phyloP scores from a whole-genome alignment of 805 yeast genomes.

The Myxozyma neotropica region DNA sequence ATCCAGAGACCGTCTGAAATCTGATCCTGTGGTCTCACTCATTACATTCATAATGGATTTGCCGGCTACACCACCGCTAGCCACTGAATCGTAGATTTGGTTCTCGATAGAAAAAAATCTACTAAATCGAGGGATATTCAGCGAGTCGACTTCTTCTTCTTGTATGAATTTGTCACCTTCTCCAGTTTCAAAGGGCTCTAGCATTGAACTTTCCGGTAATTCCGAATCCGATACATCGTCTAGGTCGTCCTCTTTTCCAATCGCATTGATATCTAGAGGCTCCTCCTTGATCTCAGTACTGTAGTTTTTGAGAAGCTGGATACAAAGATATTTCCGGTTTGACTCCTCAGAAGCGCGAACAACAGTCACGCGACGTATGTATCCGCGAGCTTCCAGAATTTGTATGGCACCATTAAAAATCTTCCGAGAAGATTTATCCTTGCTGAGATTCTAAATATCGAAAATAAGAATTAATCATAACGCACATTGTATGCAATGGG shows the following conservation, averaged over 20 bases:
- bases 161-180: constrained; percentile 21
- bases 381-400: constrained; percentile 38
- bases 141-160: constrained; percentile 1
- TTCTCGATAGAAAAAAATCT: constrained; percentile 62
- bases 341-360: constrained; percentile 42
- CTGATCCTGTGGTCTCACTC: constrained; percentile 55
- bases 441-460: constrained; percentile 38
- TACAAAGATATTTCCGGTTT: constrained; percentile 41
- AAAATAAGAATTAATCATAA: not conserved
- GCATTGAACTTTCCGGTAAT: not conserved
- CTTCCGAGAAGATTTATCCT: constrained; percentile 34
- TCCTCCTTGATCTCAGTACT: constrained; percentile 37
- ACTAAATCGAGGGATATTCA: constrained; percentile 45
- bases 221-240: constrained; percentile 39
- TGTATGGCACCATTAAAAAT: constrained; percentile 37
- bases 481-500: not conserved
- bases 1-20: constrained; percentile 55
- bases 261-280: not conserved
- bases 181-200: constrained; percentile 17
- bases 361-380: constrained; percentile 41
- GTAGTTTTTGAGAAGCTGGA: constrained; percentile 38
- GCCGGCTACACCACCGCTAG: constrained; percentile 52
- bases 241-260: constrained; percentile 37
- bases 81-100: constrained; percentile 60
- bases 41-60: constrained; percentile 60